Evolutionary conservation across 139 green algal genomes (phyloP).

Genomic region (Coccomyxa sp.): DNA sequence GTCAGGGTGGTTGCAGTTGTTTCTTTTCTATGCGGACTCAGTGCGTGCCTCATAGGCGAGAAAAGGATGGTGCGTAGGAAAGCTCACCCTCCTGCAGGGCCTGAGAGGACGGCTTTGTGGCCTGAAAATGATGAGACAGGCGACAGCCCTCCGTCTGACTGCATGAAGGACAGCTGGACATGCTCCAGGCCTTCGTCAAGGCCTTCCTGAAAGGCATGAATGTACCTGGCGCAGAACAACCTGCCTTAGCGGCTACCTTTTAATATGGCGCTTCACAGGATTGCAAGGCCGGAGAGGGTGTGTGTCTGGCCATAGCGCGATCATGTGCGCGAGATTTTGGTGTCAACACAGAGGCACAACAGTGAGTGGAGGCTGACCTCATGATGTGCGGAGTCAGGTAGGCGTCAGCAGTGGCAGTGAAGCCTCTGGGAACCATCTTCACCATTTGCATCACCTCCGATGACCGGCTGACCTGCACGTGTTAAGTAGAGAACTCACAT

Average conservation of each 20-base stretch:
- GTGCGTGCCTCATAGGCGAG: no score
- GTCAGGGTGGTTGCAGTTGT: conserved; percentile 99
- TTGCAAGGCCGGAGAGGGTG: background rate
- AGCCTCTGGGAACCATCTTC: conserved; percentile 93
- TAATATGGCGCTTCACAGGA: background rate
- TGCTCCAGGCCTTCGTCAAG: conserved; percentile 75
- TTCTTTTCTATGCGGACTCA: no score
- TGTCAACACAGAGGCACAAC: no score
- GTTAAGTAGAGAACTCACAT: no score
- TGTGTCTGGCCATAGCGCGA: no score
- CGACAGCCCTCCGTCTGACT: conserved; percentile 84
- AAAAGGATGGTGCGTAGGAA: no score
- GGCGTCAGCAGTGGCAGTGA: conserved; percentile 92
- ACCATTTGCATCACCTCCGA: conserved; percentile 92
- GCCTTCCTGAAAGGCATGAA: conserved; percentile 71
- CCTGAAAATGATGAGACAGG: conserved; percentile 74
- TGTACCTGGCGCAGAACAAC: conserved; percentile 41
- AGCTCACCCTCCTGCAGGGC: conserved; percentile 80
- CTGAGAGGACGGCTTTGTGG: conserved; percentile 92
- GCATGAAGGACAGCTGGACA: conserved; percentile 84
- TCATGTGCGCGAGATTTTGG: no score
- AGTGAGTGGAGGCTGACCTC: conserved; percentile 49
- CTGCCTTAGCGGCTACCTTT: background rate
- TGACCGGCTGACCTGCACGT: conserved; percentile 72
- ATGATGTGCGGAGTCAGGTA: conserved; percentile 94